Conservation (phyloP, 768 basidiomycete species). For the Kwoniella botswanensis region DNA sequence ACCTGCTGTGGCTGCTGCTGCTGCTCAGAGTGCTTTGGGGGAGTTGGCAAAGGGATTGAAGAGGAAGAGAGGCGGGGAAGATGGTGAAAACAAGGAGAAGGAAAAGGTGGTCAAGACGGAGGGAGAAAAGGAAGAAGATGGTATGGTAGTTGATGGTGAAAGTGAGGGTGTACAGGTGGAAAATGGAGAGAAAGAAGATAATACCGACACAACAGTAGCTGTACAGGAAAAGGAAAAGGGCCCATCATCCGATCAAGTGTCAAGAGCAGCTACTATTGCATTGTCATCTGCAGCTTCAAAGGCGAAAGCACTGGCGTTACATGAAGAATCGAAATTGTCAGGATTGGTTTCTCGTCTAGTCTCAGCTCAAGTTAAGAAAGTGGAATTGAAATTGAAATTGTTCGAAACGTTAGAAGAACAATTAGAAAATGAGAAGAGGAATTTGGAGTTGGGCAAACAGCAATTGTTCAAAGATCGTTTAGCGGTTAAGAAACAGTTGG, state of each 20-base stretch:
- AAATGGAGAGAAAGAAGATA: conserved; percentile 15
- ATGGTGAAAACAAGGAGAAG: conserved; percentile 31
- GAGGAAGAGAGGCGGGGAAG: conserved; percentile 46
- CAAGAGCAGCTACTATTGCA: conserved; percentile 82
- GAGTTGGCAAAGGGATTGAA: conserved; percentile 72
- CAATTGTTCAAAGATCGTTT: conserved; percentile 76
- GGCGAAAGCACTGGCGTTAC: conserved; percentile 75
- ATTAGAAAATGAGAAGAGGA: conserved; percentile 85
- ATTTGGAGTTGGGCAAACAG: conserved; percentile 80
- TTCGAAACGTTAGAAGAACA: conserved; percentile 95
- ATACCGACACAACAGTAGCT: conserved; percentile 8
- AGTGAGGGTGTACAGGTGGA: conserved; percentile 10
- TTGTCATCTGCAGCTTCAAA: conserved; percentile 87
- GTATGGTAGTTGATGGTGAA: conserved; percentile 64
- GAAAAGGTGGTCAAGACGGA: conserved; percentile 32
- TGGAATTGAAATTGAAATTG: conserved; percentile 91
- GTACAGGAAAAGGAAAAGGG: conserved; percentile 51
- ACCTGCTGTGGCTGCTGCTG: conserved; percentile 88
- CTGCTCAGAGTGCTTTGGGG: conserved; percentile 86
- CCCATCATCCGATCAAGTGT: conserved; percentile 72
- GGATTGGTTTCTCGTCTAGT: conserved; percentile 77
- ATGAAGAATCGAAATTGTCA: conserved; percentile 81
- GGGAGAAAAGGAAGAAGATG: conserved; percentile 32
- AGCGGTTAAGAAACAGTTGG: conserved; percentile 50
- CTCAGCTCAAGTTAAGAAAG: conserved; percentile 74